phyloP scores from a whole-genome alignment of 805 yeast genomes.

The Lipomyces orientalis region DNA sequence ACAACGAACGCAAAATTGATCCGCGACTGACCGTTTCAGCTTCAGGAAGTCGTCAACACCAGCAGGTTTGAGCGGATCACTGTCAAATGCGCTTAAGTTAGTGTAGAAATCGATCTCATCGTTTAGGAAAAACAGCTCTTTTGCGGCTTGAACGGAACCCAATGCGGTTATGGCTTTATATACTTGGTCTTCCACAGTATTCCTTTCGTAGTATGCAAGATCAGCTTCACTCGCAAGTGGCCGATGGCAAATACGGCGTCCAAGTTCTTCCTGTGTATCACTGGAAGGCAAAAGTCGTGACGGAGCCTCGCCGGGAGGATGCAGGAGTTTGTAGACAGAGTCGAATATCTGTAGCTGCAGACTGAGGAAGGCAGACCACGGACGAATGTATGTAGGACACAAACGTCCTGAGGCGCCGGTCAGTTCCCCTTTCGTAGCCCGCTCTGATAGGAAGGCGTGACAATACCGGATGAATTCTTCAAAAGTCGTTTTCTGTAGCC shows the following conservation, averaged over 20 bases:
- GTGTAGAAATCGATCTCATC: background rate
- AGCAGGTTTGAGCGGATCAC: background rate
- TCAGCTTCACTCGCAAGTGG: background rate
- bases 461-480: too few relatives aligned
- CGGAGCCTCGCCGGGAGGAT: background rate
- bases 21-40: background rate
- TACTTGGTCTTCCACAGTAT: background rate
- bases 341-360: background rate
- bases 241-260: background rate
- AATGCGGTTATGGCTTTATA: background rate
- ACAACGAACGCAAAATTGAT: background rate
- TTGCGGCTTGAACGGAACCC: background rate
- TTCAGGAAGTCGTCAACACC: background rate
- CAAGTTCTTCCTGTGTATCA: background rate
- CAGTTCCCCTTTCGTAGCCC: background rate
- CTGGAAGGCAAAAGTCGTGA: background rate
- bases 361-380: background rate
- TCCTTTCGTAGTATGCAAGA: background rate
- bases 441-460: too few relatives aligned
- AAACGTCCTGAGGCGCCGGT: background rate
- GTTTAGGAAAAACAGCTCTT: background rate
- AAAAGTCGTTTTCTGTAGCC: too few relatives aligned
- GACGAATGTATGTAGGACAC: background rate
- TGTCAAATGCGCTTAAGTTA: background rate
- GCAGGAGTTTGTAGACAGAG: background rate